Conservation (phyloP, 176 grass and related monocot species). For the Typha latifolia region DNA sequence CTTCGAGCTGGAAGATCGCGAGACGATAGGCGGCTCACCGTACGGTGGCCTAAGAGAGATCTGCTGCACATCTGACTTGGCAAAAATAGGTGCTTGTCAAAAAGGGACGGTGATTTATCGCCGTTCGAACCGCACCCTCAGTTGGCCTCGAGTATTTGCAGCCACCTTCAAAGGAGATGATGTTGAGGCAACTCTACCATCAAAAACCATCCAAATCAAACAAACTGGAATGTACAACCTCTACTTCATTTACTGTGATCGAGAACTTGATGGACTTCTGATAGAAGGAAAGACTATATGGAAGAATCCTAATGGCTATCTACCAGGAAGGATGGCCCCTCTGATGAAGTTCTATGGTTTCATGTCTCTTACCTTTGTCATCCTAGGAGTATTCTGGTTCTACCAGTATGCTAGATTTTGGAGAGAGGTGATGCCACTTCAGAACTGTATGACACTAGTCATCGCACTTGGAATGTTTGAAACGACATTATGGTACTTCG, state of each 20-base stretch:
- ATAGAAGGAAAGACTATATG: conserved; percentile 62
- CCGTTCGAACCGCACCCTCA: conserved; percentile 4
- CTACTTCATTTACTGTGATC: conserved; percentile 60
- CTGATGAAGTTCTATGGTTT: conserved; percentile 57
- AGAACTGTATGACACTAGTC: conserved; percentile 51
- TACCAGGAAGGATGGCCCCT: conserved; percentile 71
- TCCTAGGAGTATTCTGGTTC: conserved; percentile 59
- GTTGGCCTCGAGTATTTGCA: conserved; percentile 38
- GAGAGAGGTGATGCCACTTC: conserved; percentile 55
- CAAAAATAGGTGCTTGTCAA: conserved; percentile 32
- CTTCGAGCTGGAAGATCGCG: conserved; percentile 47
- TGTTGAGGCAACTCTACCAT: conserved; percentile 28
- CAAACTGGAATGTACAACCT: conserved; percentile 79
- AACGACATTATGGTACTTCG: conserved; percentile 58
- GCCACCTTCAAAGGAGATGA: conserved; percentile 26
- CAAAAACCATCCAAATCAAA: conserved; percentile 42
- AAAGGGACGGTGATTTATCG: conserved; percentile 36
- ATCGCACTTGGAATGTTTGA: conserved; percentile 81
- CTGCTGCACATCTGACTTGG: conserved; percentile 56
- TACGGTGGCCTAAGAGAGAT: conserved; percentile 31
- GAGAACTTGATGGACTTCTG: conserved; percentile 13
- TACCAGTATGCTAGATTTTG: conserved; percentile 47
- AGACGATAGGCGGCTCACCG: conserved; percentile 23
- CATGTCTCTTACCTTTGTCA: conserved; percentile 63
- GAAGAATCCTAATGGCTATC: conserved; percentile 68